Conservation (phyloP, 768 basidiomycete genomes). For the Leccinum uliginosum region DNA sequence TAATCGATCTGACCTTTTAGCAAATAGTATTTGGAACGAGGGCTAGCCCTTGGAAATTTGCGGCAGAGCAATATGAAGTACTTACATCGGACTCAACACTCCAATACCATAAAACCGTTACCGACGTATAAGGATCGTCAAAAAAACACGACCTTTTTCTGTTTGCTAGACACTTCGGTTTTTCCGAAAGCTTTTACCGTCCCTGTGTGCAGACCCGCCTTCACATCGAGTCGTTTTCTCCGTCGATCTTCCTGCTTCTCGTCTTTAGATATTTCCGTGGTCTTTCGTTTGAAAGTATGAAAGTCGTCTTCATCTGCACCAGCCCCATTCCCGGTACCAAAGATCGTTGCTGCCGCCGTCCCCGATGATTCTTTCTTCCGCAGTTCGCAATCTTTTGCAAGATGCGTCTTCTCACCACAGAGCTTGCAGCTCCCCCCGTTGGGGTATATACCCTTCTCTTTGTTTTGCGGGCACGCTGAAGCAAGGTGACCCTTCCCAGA, state of each 20-base stretch:
- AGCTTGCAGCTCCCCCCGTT: constrained; percentile 90
- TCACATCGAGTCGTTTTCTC: constrained; percentile 40
- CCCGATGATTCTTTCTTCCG: constrained; percentile 49
- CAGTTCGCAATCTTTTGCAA: constrained; percentile 78
- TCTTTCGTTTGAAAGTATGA: constrained; percentile 69
- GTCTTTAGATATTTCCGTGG: constrained; percentile 54
- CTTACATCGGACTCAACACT: neutral
- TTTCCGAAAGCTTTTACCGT: constrained; percentile 1
- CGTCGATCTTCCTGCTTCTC: constrained; percentile 46
- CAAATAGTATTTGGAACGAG: neutral
- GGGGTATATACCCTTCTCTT: constrained; percentile 78
- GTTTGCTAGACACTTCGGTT: constrained; percentile 16
- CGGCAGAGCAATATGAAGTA: neutral
- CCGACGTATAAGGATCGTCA: constrained; percentile 18
- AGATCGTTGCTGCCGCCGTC: constrained; percentile 15
- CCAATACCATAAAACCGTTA: neutral
- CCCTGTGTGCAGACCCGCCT: constrained; percentile 41
- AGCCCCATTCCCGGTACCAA: constrained; percentile 41
- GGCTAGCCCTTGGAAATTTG: neutral
- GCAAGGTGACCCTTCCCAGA: constrained; percentile 80
- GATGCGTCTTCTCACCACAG: constrained; percentile 79
- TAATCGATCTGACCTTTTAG: neutral
- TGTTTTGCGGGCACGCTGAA: constrained; percentile 77
- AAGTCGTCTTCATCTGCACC: constrained; percentile 97
- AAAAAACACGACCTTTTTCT: constrained; percentile 49